Base-by-base conservation (phyloP, 2,329 filamentous ascomycete species). In the Exserohilum turcica region DNA sequence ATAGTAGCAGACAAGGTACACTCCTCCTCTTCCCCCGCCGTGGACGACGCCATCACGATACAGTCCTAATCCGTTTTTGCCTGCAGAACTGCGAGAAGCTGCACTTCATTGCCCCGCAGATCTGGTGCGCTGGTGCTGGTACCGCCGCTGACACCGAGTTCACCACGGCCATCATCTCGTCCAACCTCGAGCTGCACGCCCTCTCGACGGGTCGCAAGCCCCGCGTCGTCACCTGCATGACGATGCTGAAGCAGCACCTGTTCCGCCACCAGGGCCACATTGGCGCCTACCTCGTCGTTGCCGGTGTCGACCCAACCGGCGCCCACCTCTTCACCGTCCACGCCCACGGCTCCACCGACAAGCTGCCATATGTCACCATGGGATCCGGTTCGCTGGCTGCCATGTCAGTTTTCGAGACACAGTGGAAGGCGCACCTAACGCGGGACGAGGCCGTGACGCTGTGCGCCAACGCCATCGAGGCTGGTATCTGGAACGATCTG, bases 361-460 rank as follows among this genome's bases (percentile, higher is more conserved):
- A 97, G 82, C 87, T 99, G 43, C 94, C 94, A 44, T 99, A 99
- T 77, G 95, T 99, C 64, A 99, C 95, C 62, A 99, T 99, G 94
- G 94, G 94, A 48, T 96, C 90, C 19, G 94, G 94, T 61, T 96
- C 91, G 42, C 82, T 99, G 64, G 94, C 94, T 24, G 94, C 94
- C 73, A 99, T 99, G 94, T 91, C 90, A 28, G 90, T 99, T 45
- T 99, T 99, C 73, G 94, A 99, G 82, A 95, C 92, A 43, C 87
- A 88, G 78, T 99, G 95, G 95, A 91, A 92, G 83, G 80, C 86
- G 6, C 79, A 86, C 56, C 76, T 97, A 74, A 88, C 84, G 60
- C 82, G 85, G 65, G 89, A 95, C 32, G 90, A 90, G 43, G 92
- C 92, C n/a, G 81, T 97, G 54, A 86, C 88, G 71, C 81, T 97